These are phyloP conservation scores for Thelonectria olida DNA, from an alignment of 2,329 filamentous ascomycete genomes.

Conservation along the genomic window DNA sequence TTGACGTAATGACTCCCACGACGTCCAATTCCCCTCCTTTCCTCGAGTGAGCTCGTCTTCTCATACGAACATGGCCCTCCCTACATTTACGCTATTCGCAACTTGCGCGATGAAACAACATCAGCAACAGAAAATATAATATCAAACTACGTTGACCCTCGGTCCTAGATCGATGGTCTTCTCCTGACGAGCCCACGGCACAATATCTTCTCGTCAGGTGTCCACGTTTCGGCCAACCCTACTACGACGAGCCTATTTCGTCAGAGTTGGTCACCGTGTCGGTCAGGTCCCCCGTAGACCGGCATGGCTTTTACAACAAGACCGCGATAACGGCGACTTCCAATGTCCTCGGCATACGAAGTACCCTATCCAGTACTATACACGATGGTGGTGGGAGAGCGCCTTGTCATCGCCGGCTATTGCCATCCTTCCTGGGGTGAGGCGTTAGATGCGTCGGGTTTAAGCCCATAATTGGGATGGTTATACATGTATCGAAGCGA, in stretches of 20 bases:
- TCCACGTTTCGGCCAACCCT: conserved; percentile 20
- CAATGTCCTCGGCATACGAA: not conserved
- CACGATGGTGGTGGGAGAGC: not conserved
- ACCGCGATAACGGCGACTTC: conserved; percentile 3
- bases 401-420: not conserved
- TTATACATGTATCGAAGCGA: not conserved
- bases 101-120: conserved; percentile 4
- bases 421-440: not conserved
- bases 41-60: not conserved
- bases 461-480: not conserved
- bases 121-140: not conserved
- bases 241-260: not conserved
- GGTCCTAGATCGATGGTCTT: conserved; percentile 8
- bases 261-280: conserved; percentile 6
- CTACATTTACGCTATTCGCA: not conserved
- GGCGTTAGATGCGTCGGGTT: not conserved
- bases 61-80: not conserved
- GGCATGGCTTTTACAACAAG: not conserved
- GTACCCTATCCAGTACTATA: not conserved
- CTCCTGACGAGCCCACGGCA: conserved; percentile 16
- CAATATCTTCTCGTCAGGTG: conserved; percentile 8
- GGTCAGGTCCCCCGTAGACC: conserved; percentile 18
- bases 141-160: conserved; percentile 19
- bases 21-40: not conserved
- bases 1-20: not conserved